Conservation (phyloP, 768 basidiomycete genomes). For the Lentinula aciculospora region DNA sequence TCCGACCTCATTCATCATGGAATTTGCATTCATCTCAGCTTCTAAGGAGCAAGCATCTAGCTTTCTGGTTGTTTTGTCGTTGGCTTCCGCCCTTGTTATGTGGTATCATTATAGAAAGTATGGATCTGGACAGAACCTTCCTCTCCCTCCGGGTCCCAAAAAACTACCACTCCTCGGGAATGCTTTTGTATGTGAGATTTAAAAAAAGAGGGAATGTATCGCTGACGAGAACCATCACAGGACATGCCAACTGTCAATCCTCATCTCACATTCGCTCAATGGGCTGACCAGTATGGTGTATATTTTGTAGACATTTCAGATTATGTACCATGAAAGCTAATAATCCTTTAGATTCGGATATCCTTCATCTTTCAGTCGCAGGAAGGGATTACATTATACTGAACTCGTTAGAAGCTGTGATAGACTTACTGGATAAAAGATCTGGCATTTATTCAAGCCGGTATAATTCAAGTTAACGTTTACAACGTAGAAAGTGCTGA, state of each 20-base stretch:
- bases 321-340: too few species aligned
- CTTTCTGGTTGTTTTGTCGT: neutral
- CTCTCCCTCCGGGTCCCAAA: neutral
- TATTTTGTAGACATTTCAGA: neutral
- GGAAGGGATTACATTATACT: slow-evolving; percentile 24
- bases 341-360: slow-evolving; percentile 23
- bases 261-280: slow-evolving; percentile 30
- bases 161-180: neutral
- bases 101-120: neutral
- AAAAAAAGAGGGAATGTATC: too few species aligned
- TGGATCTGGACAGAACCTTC: neutral
- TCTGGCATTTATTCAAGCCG: slow-evolving; percentile 35
- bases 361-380: slow-evolving; percentile 20
- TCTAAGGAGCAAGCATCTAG: neutral
- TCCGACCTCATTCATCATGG: neutral
- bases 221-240: neutral
- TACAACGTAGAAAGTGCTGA: neutral
- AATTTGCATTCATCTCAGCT: neutral
- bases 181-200: neutral
- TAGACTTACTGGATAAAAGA: slow-evolving; percentile 37
- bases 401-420: slow-evolving; percentile 29
- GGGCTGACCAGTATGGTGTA: slow-evolving; percentile 32
- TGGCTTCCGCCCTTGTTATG: neutral
- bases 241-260: slow-evolving; percentile 31
- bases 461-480: neutral